Evolutionary conservation across 768 basidiomycete genomes (phyloP).

Genomic region (Mycena rebaudengoi): DNA sequence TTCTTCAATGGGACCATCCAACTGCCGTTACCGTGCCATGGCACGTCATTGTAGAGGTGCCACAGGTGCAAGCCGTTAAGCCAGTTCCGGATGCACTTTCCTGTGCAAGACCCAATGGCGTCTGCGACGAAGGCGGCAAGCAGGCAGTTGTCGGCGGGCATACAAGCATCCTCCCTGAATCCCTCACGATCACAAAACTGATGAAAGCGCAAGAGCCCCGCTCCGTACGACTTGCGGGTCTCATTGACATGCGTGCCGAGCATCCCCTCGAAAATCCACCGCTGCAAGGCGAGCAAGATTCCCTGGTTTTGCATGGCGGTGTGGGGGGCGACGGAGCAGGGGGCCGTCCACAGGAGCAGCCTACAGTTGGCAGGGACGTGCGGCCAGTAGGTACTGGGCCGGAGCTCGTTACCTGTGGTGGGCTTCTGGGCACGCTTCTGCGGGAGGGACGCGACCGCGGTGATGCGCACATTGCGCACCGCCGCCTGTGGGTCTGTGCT

Average conservation of each 20-base stretch:
- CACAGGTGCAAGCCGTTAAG: neutral
- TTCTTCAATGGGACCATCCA: too few relatives aligned
- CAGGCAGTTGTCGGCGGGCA: neutral
- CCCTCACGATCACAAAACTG: too few relatives aligned
- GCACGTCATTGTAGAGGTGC: neutral
- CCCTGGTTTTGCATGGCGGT: neutral
- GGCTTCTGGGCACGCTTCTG: neutral
- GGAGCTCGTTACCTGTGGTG: neutral
- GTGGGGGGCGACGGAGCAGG: neutral
- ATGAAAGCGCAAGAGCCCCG: too few relatives aligned
- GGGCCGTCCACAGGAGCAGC: constrained; percentile 8
- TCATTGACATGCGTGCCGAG: neutral
- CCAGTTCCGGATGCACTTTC: too few relatives aligned
- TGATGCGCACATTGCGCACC: neutral
- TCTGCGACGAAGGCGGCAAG: constrained; percentile 13
- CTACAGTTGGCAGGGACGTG: neutral
- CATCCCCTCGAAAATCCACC: neutral
- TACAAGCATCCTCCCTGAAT: too few relatives aligned
- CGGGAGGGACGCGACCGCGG: neutral
- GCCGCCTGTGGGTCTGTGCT: neutral
- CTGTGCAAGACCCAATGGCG: neutral
- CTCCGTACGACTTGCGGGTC: constrained; percentile 22
- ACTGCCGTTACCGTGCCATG: neutral
- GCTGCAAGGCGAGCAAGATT: neutral
- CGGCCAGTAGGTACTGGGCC: neutral